These are phyloP conservation scores for Panaeolus papilionaceus DNA, from an alignment of 768 basidiomycete genomes.

Conservation along the genomic window DNA sequence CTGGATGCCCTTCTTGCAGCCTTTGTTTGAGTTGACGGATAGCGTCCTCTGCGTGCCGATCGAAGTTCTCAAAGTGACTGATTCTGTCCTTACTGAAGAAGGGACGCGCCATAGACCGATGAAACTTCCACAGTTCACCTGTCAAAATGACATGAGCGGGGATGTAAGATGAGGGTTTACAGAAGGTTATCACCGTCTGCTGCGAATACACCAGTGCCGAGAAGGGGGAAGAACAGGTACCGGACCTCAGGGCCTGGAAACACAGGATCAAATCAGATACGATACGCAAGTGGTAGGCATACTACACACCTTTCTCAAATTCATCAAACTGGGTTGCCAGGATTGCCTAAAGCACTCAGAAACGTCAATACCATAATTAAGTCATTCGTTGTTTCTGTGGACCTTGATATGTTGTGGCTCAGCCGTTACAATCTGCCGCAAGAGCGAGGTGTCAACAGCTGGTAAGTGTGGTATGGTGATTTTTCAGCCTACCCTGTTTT, in stretches of 20 bases:
- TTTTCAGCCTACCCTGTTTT: conserved; percentile 30
- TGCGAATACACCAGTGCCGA: conserved; percentile 19
- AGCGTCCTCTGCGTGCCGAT: conserved; percentile 55
- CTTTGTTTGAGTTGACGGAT: conserved; percentile 51
- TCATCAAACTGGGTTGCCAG: conserved; percentile 28
- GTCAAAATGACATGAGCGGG: conserved; percentile 4
- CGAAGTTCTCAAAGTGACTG: conserved; percentile 67
- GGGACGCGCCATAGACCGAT: conserved; percentile 70
- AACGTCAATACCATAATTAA: conserved; percentile 14
- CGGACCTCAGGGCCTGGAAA: conserved; percentile 7
- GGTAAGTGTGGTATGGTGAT: conserved; percentile 39
- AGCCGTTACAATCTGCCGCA: conserved; percentile 28
- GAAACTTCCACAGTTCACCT: conserved; percentile 70
- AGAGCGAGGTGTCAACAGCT: conserved; percentile 38
- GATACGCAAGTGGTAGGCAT: neutral
- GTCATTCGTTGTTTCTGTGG: too few relatives aligned
- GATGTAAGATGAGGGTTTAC: neutral
- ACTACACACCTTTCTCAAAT: conserved; percentile 17
- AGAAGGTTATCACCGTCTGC: conserved; percentile 19
- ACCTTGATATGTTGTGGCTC: conserved; percentile 29
- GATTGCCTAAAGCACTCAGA: conserved; percentile 18
- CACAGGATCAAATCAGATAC: neutral
- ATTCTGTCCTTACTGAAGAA: conserved; percentile 69
- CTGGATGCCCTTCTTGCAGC: conserved; percentile 49
- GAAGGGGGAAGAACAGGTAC: conserved; percentile 8